phyloP scores from a whole-genome alignment of 2,329 filamentous ascomycete species.

The Fusarium sp. region DNA sequence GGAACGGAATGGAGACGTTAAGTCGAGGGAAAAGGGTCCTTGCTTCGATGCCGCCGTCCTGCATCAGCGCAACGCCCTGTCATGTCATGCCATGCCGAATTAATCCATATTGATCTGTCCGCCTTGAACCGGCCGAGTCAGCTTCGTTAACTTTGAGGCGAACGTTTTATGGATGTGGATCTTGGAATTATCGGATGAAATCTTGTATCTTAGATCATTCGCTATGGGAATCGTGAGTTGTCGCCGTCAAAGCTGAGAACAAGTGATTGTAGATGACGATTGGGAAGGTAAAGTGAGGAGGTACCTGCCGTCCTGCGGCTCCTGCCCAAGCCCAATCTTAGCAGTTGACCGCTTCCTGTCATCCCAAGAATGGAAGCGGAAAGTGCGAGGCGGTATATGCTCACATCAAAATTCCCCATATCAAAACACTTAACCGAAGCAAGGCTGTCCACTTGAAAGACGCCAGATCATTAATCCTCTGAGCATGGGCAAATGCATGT shows the following conservation, averaged over 20 bases:
- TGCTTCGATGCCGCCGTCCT: constrained; percentile 3
- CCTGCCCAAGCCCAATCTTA: not conserved
- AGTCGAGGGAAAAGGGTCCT: constrained; percentile 32
- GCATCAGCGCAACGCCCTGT: not conserved
- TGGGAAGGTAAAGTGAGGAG: not conserved
- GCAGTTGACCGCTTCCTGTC: constrained; percentile 25
- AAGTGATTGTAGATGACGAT: not conserved
- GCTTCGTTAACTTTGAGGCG: constrained; percentile 41
- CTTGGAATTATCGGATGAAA: constrained; percentile 30
- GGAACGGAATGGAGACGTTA: constrained; percentile 21
- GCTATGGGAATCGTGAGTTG: constrained; percentile 4
- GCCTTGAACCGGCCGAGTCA: constrained; percentile 38
- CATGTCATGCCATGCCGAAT: constrained; percentile 1
- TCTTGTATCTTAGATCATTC: constrained; percentile 3
- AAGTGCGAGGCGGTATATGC: constrained; percentile 21
- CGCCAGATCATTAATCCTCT: constrained; percentile 37
- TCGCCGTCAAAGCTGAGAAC: constrained; percentile 13
- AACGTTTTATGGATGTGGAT: constrained; percentile 30
- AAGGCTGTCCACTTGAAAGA: constrained; percentile 37
- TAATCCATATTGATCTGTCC: constrained; percentile 10
- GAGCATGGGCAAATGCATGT: constrained; percentile 44
- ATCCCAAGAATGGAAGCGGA: not conserved
- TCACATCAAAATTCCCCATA: constrained; percentile 25
- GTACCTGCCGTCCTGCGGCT: not conserved
- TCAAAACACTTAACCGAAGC: constrained; percentile 19